Evolutionary conservation across 139 green algal genomes (phyloP), one percentile per base, ranked within the genome.

Genomic region (Cymbomonas tetramitiformis): DNA sequence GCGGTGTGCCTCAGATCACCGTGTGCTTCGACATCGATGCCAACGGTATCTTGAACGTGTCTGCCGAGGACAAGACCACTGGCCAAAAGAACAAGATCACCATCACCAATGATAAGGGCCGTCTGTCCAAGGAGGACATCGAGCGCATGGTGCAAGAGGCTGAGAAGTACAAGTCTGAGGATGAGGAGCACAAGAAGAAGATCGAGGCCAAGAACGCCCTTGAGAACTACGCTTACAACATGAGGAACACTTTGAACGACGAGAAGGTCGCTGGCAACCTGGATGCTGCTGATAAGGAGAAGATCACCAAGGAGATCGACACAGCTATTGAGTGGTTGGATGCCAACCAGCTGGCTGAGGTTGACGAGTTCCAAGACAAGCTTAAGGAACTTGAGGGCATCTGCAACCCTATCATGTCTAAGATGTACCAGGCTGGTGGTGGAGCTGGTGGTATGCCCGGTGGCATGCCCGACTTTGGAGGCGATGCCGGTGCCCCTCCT

Each of bases 21-120:
- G 85, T 96, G 15, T 78, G 74, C 43, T 98, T 97, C 53, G 91
- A 98, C 73, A 90, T 98, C 51, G 91, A 98, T 55, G 91, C 91
- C 63, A 98, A 98, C 70, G 91, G 90, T 64, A 96, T 98, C 63
- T 76, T 98, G 15, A 97, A 97, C 62, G 72, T 98, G 34, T 89
- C 79, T 10, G 90, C 90, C 3, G 88, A 95, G 80, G 90, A 98
- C 67, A 94, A 94, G 79, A 87, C 82, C 23, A 92, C 82, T 6
- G 90, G 90, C 58, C 83, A 83, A 51, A 93, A 91, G 73, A 93
- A 92, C 73, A 95, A 94, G 75, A 96, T 98, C 75, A 98, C 90
- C 40, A 98, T 98, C 75, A 98, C 90, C 51, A 96, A 98, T 62
- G 90, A 96, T 76, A 98, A 96, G 85, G 90, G 90, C 40, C 75